phyloP scores from a whole-genome alignment of 768 basidiomycete genomes.

The Suillus clintonianus region DNA sequence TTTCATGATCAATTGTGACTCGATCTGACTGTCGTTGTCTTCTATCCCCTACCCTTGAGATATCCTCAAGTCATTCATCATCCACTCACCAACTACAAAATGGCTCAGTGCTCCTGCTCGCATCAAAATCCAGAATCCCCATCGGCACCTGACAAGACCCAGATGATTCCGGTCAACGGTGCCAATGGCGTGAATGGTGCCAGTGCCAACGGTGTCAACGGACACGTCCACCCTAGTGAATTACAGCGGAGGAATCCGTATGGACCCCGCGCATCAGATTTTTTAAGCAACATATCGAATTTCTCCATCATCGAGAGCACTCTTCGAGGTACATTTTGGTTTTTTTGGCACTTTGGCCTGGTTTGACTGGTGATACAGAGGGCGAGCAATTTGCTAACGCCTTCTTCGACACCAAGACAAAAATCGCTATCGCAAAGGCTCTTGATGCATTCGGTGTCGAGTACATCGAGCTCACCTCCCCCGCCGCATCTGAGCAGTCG shows the following conservation, averaged over 20 bases:
- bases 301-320: slow-evolving; percentile 98
- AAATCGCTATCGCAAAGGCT: slow-evolving; percentile 98
- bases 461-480: slow-evolving; percentile 99
- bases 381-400: slow-evolving; percentile 99
- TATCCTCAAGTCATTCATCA: neutral
- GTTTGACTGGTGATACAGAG: slow-evolving; percentile 51
- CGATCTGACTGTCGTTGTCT: neutral
- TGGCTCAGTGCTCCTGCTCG: slow-evolving; percentile 43
- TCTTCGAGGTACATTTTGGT: slow-evolving; percentile 68
- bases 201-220: slow-evolving; percentile 44
- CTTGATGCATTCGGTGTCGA: slow-evolving; percentile 99
- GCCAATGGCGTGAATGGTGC: slow-evolving; percentile 36
- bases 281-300: slow-evolving; percentile 89
- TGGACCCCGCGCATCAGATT: slow-evolving; percentile 88
- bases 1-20: neutral
- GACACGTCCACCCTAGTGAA: slow-evolving; percentile 34
- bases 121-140: slow-evolving; percentile 53
- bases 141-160: slow-evolving; percentile 40
- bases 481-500: slow-evolving; percentile 96
- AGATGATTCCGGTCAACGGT: slow-evolving; percentile 64
- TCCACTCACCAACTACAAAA: neutral
- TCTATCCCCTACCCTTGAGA: neutral
- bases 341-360: slow-evolving; percentile 8
- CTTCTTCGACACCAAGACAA: slow-evolving; percentile 99
- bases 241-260: slow-evolving; percentile 71